These are phyloP conservation scores for Penstemon newberryi DNA, from an alignment of 257 asterid species.

Conservation along the genomic window DNA sequence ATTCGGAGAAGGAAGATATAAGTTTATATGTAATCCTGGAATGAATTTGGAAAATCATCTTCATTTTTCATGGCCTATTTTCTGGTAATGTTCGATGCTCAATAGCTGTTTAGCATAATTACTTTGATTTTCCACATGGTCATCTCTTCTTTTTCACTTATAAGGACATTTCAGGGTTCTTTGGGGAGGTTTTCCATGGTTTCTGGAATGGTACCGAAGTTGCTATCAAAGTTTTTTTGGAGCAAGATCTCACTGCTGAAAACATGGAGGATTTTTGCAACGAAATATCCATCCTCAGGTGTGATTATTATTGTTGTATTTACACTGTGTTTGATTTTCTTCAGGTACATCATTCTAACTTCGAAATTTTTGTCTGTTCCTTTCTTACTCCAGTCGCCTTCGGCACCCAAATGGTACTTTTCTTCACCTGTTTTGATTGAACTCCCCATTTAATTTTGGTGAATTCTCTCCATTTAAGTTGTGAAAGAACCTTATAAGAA, in stretches of 20 bases:
- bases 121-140: too few relatives aligned
- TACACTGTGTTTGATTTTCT: constrained; percentile 11
- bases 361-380: constrained; percentile 24
- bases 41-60: too few relatives aligned
- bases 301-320: constrained; percentile 21
- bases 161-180: constrained; percentile 61
- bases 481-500: too few relatives aligned
- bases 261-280: constrained; percentile 99
- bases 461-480: too few relatives aligned
- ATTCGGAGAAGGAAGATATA: too few relatives aligned
- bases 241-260: constrained; percentile 98
- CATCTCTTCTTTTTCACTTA: not conserved
- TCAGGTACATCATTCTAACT: constrained; percentile 40
- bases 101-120: too few relatives aligned
- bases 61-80: too few relatives aligned
- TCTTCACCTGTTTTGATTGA: constrained; percentile 34
- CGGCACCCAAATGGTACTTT: constrained; percentile 95
- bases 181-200: constrained; percentile 99
- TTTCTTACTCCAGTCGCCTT: constrained; percentile 73
- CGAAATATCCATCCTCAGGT: constrained; percentile 95
- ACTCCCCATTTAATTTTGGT: too few relatives aligned
- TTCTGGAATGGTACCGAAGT: constrained; percentile 98
- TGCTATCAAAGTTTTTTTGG: constrained; percentile 94
- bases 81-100: too few relatives aligned
- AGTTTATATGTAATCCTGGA: too few relatives aligned